Evolutionary conservation across 345 rosid genomes (phyloP), one percentile per base, ranked within the genome.

Genomic region (Conringia planisiliqua): DNA sequence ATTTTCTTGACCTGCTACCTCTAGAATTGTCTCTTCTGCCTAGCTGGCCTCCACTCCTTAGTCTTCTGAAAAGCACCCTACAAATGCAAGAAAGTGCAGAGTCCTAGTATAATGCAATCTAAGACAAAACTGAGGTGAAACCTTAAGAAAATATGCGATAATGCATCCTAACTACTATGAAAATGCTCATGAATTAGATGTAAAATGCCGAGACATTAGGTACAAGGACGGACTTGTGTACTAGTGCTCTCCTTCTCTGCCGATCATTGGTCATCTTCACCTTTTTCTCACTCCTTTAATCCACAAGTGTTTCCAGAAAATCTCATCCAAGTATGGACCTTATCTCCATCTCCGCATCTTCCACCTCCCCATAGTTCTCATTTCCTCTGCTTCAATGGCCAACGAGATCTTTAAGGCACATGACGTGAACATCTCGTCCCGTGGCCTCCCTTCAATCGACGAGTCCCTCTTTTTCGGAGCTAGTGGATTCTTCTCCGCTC

Each of bases 171-270:
- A n/a, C n/a, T n/a, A n/a, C n/a, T n/a, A n/a, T n/a, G n/a, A n/a
- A n/a, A n/a, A n/a, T n/a, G n/a, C n/a, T n/a, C n/a, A n/a, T n/a
- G n/a, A n/a, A n/a, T n/a, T n/a, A n/a, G n/a, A n/a, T n/a, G n/a
- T n/a, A n/a, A n/a, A n/a, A n/a, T n/a, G n/a, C n/a, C n/a, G n/a
- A n/a, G n/a, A n/a, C n/a, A n/a, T n/a, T n/a, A n/a, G n/a, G n/a
- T n/a, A n/a, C n/a, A n/a, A n/a, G n/a, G n/a, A n/a, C n/a, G n/a
- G n/a, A n/a, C n/a, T n/a, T n/a, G n/a, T n/a, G n/a, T n/a, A n/a
- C n/a, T n/a, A n/a, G n/a, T n/a, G 68, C 35, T 59, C 68, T 71
- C 75, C 75, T 8, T 58, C 66, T 47, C 1, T 60, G 0, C 69
- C 68, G 0, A 35, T 72, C 17, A 16, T 62, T 6, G 76, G 76